Evolutionary conservation across 2,329 filamentous ascomycete genomes (phyloP).

Genomic region (Pseudogymnoascus sp.): DNA sequence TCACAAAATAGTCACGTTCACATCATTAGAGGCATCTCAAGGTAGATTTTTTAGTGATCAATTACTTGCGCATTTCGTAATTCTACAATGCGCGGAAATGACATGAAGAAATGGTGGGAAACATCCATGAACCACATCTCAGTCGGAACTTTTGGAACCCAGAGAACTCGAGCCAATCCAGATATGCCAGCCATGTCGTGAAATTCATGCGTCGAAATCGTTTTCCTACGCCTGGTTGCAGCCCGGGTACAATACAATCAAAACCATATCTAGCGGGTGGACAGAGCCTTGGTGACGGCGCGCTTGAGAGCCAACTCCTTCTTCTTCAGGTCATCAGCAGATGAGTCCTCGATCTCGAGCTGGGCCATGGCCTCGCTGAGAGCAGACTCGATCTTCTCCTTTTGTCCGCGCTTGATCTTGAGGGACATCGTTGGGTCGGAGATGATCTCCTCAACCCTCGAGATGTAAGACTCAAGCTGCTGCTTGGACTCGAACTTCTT

Average conservation of each 20-base stretch:
- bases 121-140: constrained; percentile 4
- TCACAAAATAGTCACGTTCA: neutral
- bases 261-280: constrained; percentile 60
- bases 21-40: neutral
- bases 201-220: constrained; percentile 15
- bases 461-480: constrained; percentile 98
- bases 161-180: constrained; percentile 6
- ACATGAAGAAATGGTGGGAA: neutral
- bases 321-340: constrained; percentile 96
- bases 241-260: constrained; percentile 4
- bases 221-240: constrained; percentile 4
- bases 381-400: constrained; percentile 98
- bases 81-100: constrained; percentile 5
- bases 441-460: constrained; percentile 96
- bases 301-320: constrained; percentile 98
- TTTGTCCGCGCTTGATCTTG: constrained; percentile 97
- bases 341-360: constrained; percentile 77
- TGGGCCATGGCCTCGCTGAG: constrained; percentile 96
- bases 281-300: constrained; percentile 89
- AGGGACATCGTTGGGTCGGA: constrained; percentile 92
- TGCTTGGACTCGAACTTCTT: constrained; percentile 90
- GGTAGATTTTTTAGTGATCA: neutral
- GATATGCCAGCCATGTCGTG: constrained; percentile 23
- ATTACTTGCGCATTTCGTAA: constrained; percentile 7
- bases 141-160: constrained; percentile 5